Percentiles rank a stretch among this genome's conserved stretches.
These are phyloP conservation scores for Teratosphaeria pseudoeucalypti DNA, from an alignment of 2,329 filamentous ascomycete genomes.

Conservation along the genomic window DNA sequence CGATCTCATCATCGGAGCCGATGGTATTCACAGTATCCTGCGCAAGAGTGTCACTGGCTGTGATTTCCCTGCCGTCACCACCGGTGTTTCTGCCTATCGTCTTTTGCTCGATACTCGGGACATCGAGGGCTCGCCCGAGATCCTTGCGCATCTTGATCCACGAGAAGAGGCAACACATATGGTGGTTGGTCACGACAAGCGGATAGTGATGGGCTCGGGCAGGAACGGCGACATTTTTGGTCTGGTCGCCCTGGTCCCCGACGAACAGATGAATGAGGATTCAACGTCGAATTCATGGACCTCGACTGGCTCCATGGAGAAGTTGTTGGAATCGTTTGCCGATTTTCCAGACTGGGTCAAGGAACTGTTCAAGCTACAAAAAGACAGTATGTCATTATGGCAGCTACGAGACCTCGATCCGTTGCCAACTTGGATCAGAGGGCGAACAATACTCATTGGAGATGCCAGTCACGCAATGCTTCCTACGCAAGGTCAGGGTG, in stretches of 20 bases:
- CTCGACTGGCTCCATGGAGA: constrained; percentile 25
- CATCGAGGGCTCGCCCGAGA: constrained; percentile 14
- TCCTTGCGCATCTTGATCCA: constrained; percentile 20
- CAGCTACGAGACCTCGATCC: constrained; percentile 37
- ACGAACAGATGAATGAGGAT: constrained; percentile 32
- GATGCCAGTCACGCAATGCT: constrained; percentile 32
- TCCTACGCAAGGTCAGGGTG: constrained; percentile 35
- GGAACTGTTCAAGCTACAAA: constrained; percentile 22
- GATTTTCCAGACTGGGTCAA: constrained; percentile 35
- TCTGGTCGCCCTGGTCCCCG: constrained; percentile 34
- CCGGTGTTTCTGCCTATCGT: constrained; percentile 31
- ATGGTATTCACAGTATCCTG: constrained; percentile 1
- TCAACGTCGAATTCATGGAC: constrained; percentile 26
- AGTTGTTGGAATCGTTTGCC: constrained; percentile 31
- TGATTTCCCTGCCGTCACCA: constrained; percentile 20
- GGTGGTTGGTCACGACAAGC: constrained; percentile 33
- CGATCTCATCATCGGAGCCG: neutral
- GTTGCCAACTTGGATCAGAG: constrained; percentile 27
- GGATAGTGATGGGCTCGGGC: constrained; percentile 37
- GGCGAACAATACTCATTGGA: constrained; percentile 24
- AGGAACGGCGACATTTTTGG: constrained; percentile 33
- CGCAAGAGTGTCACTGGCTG: constrained; percentile 25
- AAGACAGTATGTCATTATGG: constrained; percentile 32
- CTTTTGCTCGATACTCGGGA: constrained; percentile 22
- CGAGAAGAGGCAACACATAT: constrained; percentile 34